Evolutionary conservation across 345 rosid species (phyloP), one percentile per base, ranked within the genome.

Genomic region (Zanthoxylum bungeanum): DNA sequence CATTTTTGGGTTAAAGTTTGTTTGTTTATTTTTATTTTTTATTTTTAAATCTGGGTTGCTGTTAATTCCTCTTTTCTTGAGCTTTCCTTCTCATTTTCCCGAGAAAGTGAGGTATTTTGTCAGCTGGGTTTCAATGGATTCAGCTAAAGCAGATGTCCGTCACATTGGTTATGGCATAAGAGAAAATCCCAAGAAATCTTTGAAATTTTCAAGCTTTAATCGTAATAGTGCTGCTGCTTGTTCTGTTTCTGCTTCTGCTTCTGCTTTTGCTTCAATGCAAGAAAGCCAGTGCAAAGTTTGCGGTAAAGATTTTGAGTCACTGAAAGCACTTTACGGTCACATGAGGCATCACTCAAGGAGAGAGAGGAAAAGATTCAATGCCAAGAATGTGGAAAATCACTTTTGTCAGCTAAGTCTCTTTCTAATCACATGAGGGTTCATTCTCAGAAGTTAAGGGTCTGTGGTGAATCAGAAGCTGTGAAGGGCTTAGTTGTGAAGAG

Each of bases 171-270:
- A 88, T 69, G 79, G 72, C 21, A 80, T 88, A 19, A 83, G 93
- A 77, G 85, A 85, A 53, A 83, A 88, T 51, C 93, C 93, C 30
- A 90, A 86, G 79, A 88, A 87, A 79, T 85, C 91, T 67, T 84
- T 77, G 78, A 85, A 79, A 76, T 84, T 76, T 64, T 81, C 84
- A 24, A 73, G 72, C 21, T 75, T 58, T 14, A 77, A 72, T 42
- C 64, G 64, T 0, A 36, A 58, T 33, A 30, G n/a, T n/a, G n/a
- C n/a, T n/a, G n/a, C n/a, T n/a, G n/a, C n/a, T n/a, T n/a, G n/a
- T n/a, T n/a, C n/a, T n/a, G n/a, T n/a, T n/a, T n/a, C n/a, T n/a
- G n/a, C n/a, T n/a, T n/a, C n/a, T n/a, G n/a, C n/a, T n/a, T 36
- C 4, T 28, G 7, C 22, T 59, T 65, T 39, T 9, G 33, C 64